Percentiles rank a stretch among this genome's conserved stretches.
phyloP scores from a whole-genome alignment of 192 early-diverging fungal genomes.

The Entophlyctis helioformis region DNA sequence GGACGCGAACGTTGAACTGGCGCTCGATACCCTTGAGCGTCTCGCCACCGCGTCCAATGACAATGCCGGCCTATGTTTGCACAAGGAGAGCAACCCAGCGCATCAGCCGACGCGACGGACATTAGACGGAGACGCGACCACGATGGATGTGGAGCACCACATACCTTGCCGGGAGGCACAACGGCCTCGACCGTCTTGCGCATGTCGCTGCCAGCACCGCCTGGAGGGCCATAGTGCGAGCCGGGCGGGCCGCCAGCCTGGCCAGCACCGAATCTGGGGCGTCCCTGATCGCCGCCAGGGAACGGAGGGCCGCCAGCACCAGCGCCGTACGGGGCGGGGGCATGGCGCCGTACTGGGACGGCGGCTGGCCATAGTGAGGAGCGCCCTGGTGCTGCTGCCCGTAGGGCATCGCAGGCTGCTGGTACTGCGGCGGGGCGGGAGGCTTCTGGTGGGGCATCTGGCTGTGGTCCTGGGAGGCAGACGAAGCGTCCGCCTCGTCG shows the following conservation, averaged over 20 bases:
- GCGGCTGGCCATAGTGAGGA: not conserved
- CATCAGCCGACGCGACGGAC: conserved; percentile 1
- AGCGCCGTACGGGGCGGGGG: not conserved
- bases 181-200: conserved; percentile 17
- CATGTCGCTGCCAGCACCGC: conserved; percentile 13
- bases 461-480: not conserved
- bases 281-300: not conserved
- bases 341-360: not conserved
- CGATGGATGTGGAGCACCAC: conserved; percentile 1
- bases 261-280: conserved; percentile 8
- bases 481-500: too few species aligned
- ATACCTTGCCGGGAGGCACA: conserved; percentile 10
- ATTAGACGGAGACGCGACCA: not conserved
- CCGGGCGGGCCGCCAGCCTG: conserved; percentile 2
- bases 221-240: conserved; percentile 19
- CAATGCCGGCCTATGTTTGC: conserved; percentile 55
- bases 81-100: conserved; percentile 37
- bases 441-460: not conserved
- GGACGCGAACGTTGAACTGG: conserved; percentile 56
- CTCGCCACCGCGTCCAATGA: conserved; percentile 72
- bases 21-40: conserved; percentile 69
- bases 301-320: not conserved
- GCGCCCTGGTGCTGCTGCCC: not conserved
- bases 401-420: not conserved
- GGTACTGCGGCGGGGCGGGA: not conserved